phyloP scores from a whole-genome alignment of 1,139 yeast species.

The Zhuliangozyma parablackwelliae region DNA sequence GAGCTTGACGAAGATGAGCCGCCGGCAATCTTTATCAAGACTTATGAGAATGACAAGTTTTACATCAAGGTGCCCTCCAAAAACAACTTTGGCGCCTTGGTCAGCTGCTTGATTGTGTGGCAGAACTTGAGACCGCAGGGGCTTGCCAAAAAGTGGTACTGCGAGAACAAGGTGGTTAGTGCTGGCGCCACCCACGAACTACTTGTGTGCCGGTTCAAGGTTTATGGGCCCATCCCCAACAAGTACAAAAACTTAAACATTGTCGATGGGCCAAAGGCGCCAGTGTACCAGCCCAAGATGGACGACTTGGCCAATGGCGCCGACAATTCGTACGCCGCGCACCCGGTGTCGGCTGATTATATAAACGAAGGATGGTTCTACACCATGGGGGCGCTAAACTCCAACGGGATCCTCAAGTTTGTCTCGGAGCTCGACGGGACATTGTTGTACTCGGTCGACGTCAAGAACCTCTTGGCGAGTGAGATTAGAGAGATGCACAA shows the following conservation, averaged over 20 bases:
- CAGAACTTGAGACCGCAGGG: conserved; percentile 57
- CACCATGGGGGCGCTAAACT: conserved; percentile 68
- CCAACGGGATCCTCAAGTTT: conserved; percentile 62
- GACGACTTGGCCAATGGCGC: conserved; percentile 7
- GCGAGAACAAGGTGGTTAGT: conserved; percentile 33
- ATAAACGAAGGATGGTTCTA: conserved; percentile 65
- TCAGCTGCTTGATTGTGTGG: conserved; percentile 61
- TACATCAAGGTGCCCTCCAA: conserved; percentile 44
- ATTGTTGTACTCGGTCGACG: conserved; percentile 57
- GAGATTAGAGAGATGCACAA: conserved; percentile 68
- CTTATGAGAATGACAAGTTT: conserved; percentile 43
- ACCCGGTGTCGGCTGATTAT: conserved; percentile 12
- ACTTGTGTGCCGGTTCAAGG: conserved; percentile 60
- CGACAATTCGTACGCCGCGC: conserved; percentile 2
- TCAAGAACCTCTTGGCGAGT: conserved; percentile 52
- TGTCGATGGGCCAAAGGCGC: conserved; percentile 44
- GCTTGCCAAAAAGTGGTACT: conserved; percentile 53
- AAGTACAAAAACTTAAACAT: conserved; percentile 38
- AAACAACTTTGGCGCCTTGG: conserved; percentile 42
- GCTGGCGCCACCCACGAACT: conserved; percentile 31
- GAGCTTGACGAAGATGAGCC: conserved; percentile 20
- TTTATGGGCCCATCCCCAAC: conserved; percentile 57
- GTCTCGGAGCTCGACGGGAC: conserved; percentile 65
- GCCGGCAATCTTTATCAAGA: conserved; percentile 45
- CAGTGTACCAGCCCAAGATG: conserved; percentile 31